phyloP scores from a whole-genome alignment of 1,284 basidiomycete species.

The Cutaneotrichosporon dermatis region DNA sequence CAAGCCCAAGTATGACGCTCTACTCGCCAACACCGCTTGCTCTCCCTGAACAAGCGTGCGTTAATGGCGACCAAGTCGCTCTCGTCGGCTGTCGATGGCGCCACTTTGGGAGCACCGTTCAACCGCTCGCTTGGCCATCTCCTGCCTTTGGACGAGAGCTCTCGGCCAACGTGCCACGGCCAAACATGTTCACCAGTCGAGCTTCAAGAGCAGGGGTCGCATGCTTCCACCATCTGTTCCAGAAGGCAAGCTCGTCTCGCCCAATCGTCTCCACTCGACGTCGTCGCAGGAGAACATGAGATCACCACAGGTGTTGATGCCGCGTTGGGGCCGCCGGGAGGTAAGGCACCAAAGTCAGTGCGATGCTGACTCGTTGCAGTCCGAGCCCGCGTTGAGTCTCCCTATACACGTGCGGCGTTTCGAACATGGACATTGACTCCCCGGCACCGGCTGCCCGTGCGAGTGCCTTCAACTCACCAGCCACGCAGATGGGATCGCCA shows the following conservation, averaged over 20 bases:
- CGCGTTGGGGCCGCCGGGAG: conserved; percentile 31
- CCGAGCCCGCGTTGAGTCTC: conserved; percentile 15
- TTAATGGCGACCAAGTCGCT: background rate
- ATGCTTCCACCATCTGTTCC: conserved; percentile 41
- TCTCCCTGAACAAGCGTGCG: background rate
- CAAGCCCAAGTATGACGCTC: background rate
- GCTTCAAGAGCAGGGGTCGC: conserved; percentile 25
- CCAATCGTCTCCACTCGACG: conserved; percentile 38
- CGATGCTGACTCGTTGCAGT: conserved; percentile 11
- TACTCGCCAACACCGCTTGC: conserved; percentile 1
- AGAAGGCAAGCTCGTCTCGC: conserved; percentile 19
- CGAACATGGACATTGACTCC: conserved; percentile 44
- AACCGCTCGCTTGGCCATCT: background rate
- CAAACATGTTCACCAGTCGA: conserved; percentile 4
- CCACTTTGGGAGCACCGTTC: background rate
- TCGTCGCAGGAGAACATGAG: conserved; percentile 34
- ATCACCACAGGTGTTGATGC: conserved; percentile 25
- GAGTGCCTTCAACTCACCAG: conserved; percentile 9
- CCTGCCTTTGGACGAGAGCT: conserved; percentile 40
- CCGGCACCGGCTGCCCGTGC: conserved; percentile 19
- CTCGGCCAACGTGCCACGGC: conserved; percentile 22
- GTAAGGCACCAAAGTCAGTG: conserved; percentile 16
- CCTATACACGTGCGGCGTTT: conserved; percentile 6
- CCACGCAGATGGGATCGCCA: conserved; percentile 34
- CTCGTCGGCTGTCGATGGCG: background rate